phyloP scores from a whole-genome alignment of 2,329 filamentous ascomycete genomes.

The Colletotrichum lentis region DNA sequence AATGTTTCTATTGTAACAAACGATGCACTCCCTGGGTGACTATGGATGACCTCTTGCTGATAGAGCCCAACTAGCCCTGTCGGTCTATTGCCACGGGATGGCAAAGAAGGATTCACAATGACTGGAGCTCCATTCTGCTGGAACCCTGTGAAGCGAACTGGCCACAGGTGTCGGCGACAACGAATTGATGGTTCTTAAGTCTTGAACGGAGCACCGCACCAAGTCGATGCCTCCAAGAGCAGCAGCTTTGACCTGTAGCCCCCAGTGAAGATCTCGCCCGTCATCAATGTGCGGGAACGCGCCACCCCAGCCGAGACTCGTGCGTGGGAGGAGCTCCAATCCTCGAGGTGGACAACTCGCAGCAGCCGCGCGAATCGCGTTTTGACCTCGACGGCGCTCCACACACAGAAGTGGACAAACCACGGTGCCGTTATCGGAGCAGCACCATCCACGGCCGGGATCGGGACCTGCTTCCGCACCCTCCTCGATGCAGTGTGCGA shows the following conservation, averaged over 20 bases:
- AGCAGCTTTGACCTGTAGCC: no score
- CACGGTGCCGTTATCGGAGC: slow-evolving; percentile 17
- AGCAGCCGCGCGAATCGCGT: slow-evolving; percentile 8
- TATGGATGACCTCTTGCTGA: not conserved
- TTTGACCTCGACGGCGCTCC: not conserved
- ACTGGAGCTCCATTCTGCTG: no score
- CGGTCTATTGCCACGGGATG: not conserved
- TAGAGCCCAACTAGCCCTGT: not conserved
- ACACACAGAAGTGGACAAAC: not conserved
- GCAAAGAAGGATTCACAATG: no score
- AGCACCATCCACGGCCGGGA: not conserved
- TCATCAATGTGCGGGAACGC: not conserved
- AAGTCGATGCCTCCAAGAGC: not conserved
- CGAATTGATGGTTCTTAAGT: not conserved
- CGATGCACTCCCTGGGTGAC: no score
- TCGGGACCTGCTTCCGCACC: not conserved
- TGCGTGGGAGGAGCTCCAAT: not conserved
- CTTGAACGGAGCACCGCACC: not conserved
- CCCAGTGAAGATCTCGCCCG: not conserved
- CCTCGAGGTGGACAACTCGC: not conserved
- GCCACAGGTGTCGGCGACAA: no score
- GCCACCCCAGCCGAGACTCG: not conserved
- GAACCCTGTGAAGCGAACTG: no score
- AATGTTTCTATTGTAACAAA: not conserved
- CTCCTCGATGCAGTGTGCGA: not conserved